Percentiles rank a stretch among this genome's conserved stretches.
Evolutionary conservation across 2,329 filamentous ascomycete species (phyloP).

Genomic region (Arthrobotrys pseudoclavata): DNA sequence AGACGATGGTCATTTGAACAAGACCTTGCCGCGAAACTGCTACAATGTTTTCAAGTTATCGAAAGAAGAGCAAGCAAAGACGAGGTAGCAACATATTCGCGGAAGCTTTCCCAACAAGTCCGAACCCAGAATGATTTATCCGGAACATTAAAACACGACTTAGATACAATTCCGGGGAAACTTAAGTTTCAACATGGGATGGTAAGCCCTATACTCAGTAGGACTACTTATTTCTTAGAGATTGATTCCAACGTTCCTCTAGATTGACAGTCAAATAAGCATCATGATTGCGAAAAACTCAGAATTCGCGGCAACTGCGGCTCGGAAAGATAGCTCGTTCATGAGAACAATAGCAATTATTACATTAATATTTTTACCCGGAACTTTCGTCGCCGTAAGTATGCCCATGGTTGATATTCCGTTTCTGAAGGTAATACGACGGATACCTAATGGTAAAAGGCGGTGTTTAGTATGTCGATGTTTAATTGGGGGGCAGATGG

Average conservation of each 20-base stretch:
- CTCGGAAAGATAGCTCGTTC: constrained; percentile 50
- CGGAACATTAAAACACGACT: constrained; percentile 32
- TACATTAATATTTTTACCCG: constrained; percentile 45
- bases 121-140: constrained; percentile 40
- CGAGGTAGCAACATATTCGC: constrained; percentile 38
- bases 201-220: constrained; percentile 14
- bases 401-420: not conserved
- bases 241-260: not conserved
- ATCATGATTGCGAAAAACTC: constrained; percentile 54
- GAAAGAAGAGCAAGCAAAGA: constrained; percentile 37
- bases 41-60: constrained; percentile 42
- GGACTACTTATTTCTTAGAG: not conserved
- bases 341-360: constrained; percentile 55
- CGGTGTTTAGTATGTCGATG: constrained; percentile 57
- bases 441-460: constrained; percentile 32
- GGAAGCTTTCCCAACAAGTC: constrained; percentile 31
- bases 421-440: not conserved
- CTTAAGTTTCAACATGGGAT: constrained; percentile 54
- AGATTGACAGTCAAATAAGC: constrained; percentile 54
- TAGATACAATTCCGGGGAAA: constrained; percentile 48
- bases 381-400: constrained; percentile 51
- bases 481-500: constrained; percentile 50
- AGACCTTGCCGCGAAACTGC: constrained; percentile 28
- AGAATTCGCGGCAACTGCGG: constrained; percentile 31
- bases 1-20: constrained; percentile 49